Percentiles rank a stretch among this genome's conserved stretches.
Conservation (phyloP, 805 yeast genomes). For the Candida manassasensis region DNA sequence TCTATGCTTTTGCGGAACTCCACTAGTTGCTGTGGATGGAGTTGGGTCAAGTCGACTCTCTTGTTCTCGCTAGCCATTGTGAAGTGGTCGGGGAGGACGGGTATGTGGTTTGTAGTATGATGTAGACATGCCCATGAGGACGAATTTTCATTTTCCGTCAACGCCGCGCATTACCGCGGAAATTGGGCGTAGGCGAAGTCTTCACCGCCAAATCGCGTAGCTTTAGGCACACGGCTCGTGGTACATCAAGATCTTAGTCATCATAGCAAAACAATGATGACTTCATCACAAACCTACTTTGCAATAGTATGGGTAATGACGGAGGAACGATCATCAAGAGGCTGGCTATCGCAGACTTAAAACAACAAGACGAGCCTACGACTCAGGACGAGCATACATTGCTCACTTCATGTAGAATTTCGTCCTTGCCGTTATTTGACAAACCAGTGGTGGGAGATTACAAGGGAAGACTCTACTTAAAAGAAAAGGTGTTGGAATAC, state of each 20-base stretch:
- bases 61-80: conserved; percentile 10
- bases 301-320: conserved; percentile 47
- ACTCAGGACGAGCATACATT: conserved; percentile 18
- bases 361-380: conserved; percentile 2
- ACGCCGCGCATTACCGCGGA: too few relatives aligned
- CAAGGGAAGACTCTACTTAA: conserved; percentile 60
- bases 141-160: too few relatives aligned
- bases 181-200: too few relatives aligned
- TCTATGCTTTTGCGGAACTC: conserved; percentile 81
- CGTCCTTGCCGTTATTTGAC: conserved; percentile 35
- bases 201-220: too few relatives aligned
- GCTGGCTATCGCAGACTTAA: conserved; percentile 22
- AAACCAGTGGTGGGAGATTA: conserved; percentile 63
- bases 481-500: conserved; percentile 56
- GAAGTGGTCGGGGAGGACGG: too few relatives aligned
- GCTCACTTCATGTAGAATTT: conserved; percentile 49
- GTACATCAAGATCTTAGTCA: too few relatives aligned
- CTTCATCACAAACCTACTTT: too few relatives aligned
- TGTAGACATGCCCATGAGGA: too few relatives aligned
- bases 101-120: too few relatives aligned
- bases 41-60: conserved; percentile 56
- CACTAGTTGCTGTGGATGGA: conserved; percentile 78
- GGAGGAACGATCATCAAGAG: conserved; percentile 71
- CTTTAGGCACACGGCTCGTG: too few relatives aligned
- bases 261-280: too few relatives aligned